Conservation (phyloP, 805 yeast species). For the Clavispora carvajalis region DNA sequence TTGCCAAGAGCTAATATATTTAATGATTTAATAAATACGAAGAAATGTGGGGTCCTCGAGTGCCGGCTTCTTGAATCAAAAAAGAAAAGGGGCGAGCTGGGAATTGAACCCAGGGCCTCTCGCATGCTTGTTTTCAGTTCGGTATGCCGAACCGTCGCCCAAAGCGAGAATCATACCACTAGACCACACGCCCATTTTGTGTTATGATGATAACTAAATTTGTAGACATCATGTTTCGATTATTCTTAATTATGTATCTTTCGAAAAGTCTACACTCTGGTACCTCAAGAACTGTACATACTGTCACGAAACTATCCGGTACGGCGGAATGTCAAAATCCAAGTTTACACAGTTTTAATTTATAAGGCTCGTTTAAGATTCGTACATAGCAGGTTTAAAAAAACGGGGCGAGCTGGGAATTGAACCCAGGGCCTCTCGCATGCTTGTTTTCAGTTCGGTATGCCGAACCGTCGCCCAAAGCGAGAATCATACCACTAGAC, state of each 20-base stretch:
- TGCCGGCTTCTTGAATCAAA: too few species aligned
- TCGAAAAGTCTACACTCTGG: too few species aligned
- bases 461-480: constrained; percentile 11
- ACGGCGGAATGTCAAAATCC: too few species aligned
- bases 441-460: constrained; percentile 6
- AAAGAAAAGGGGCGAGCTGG: constrained; percentile 17
- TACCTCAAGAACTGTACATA: too few species aligned
- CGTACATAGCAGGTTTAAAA: too few species aligned
- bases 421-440: constrained; percentile 63
- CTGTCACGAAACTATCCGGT: too few species aligned
- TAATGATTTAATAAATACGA: neutral
- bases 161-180: constrained; percentile 22
- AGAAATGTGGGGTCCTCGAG: too few species aligned
- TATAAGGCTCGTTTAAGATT: too few species aligned
- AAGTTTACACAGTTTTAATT: too few species aligned
- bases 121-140: constrained; percentile 9
- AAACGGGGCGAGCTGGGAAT: constrained; percentile 46
- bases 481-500: constrained; percentile 21
- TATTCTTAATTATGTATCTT: too few species aligned
- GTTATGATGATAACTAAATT: too few species aligned
- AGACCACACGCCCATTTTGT: constrained; percentile 18
- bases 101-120: constrained; percentile 23
- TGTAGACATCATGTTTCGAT: too few species aligned
- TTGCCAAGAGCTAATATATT: constrained; percentile 16
- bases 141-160: constrained; percentile 8